Evolutionary conservation across 2,329 filamentous ascomycete genomes (phyloP).

Genomic region (Endothia cerciana): DNA sequence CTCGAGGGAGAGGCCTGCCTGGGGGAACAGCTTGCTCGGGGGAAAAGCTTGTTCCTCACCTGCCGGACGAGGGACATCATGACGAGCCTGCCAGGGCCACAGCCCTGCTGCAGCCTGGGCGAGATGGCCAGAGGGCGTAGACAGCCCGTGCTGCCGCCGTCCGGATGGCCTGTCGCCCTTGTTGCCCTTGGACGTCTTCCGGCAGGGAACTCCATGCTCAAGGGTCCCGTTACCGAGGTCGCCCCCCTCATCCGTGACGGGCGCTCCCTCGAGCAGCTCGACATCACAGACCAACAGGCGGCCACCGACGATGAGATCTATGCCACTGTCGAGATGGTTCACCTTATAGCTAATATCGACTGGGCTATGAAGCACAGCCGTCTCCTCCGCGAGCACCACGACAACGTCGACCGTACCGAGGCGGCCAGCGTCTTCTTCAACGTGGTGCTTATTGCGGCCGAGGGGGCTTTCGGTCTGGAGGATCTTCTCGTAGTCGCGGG

Average conservation of each 20-base stretch:
- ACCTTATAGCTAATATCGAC: constrained; percentile 7
- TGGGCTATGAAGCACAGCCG: constrained; percentile 25
- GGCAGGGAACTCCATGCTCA: constrained; percentile 63
- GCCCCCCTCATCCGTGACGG: constrained; percentile 11
- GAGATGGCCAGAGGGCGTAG: constrained; percentile 83
- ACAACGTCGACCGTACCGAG: constrained; percentile 12
- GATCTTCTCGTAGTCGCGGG: too few relatives aligned
- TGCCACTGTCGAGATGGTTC: not conserved
- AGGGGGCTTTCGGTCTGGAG: too few relatives aligned
- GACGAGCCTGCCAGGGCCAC: constrained; percentile 73
- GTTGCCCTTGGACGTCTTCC: constrained; percentile 55
- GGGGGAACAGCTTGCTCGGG: too few relatives aligned
- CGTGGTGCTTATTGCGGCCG: constrained; percentile 10
- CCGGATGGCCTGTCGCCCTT: constrained; percentile 67
- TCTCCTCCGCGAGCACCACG: constrained; percentile 8
- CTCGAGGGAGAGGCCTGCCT: too few relatives aligned
- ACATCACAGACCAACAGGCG: constrained; percentile 26
- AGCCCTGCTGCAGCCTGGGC: constrained; percentile 73
- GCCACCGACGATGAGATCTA: constrained; percentile 3
- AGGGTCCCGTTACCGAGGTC: constrained; percentile 16
- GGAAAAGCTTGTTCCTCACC: constrained; percentile 61
- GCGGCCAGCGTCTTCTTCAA: constrained; percentile 24
- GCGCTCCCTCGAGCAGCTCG: constrained; percentile 24
- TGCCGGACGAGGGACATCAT: constrained; percentile 78
- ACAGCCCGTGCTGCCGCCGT: constrained; percentile 73